Evolutionary conservation across 768 basidiomycete genomes (phyloP).

Genomic region (Lactarius evosmus): DNA sequence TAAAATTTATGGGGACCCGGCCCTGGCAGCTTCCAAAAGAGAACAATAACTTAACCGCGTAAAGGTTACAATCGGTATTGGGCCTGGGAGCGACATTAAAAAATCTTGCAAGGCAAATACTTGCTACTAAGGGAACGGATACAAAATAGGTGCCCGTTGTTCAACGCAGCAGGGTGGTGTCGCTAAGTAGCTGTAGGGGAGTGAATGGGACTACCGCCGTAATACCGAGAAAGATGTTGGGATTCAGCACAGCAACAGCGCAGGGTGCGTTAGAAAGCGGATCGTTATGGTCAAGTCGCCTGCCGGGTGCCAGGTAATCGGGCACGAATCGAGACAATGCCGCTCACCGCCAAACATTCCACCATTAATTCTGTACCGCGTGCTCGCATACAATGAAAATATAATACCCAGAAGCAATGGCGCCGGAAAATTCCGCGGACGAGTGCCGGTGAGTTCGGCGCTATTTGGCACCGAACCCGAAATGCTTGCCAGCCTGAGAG

Average conservation of each 20-base stretch:
- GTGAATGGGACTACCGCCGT: not conserved
- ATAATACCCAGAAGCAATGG: not conserved
- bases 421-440: not conserved
- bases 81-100: not conserved
- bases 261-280: not conserved
- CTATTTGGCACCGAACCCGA: constrained; percentile 2
- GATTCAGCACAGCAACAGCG: not conserved
- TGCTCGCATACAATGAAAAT: not conserved
- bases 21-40: not conserved
- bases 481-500: not conserved
- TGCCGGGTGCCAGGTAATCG: not conserved
- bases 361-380: not conserved
- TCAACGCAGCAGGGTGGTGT: not conserved
- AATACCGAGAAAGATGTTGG: not conserved
- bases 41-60: not conserved
- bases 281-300: not conserved
- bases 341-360: not conserved
- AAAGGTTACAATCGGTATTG: not conserved
- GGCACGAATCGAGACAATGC: not conserved
- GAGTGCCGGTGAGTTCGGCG: constrained; percentile 4
- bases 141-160: not conserved
- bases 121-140: not conserved
- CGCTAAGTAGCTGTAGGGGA: not conserved
- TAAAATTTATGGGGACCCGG: not conserved
- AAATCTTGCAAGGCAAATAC: not conserved